Base-by-base conservation (phyloP, 1,139 yeast species). In the Hyphopichia burtonii region DNA sequence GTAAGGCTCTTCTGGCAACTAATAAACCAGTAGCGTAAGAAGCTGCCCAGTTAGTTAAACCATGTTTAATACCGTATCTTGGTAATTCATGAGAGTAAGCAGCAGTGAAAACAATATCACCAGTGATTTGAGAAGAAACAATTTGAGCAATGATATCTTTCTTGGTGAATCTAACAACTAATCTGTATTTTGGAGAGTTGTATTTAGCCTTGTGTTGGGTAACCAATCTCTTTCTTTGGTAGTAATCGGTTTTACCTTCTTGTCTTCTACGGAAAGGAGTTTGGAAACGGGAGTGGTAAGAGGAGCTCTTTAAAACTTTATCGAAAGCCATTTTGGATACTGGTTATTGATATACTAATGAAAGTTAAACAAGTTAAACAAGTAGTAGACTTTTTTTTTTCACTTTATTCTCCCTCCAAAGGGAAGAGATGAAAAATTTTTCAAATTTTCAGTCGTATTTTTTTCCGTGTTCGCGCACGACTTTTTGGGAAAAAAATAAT, bases 221-320 rank as follows among this genome's bases (percentile, higher is more conserved):
- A 70, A 93, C 94, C 73, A 93, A 82, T 83, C 99, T 90, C 96
- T 93, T 93, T 85, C 99, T 93, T 77, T 95, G 97, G 85, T 91
- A 93, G 96, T 91, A 93, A 76, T 93, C 99, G 73, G 99, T 93
- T 86, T 94, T 93, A 81, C 99, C 99, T 80, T 94, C 98, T 74
- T 96, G 90, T 87, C 99, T 89, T 86, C 99, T 90, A 78, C 99
- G 90, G 96, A 90, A 93, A 62, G 98, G 97, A 73, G 99, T 93
- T 83, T 93, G 99, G 96, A 84, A 93, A 76, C 99, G 93, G 72
- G 98, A 90, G 83, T 83, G 90, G 93, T 94, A 93, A 61, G 98
- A 94, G 65, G 96, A 83, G 68, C 81, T 74, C 83, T 90, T 90
- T 61, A 71, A 66, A 55, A 66, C 65, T 70, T 82, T 82, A 65